Conservation (phyloP, 768 basidiomycete genomes). For the Candolleomyces efflorescens region DNA sequence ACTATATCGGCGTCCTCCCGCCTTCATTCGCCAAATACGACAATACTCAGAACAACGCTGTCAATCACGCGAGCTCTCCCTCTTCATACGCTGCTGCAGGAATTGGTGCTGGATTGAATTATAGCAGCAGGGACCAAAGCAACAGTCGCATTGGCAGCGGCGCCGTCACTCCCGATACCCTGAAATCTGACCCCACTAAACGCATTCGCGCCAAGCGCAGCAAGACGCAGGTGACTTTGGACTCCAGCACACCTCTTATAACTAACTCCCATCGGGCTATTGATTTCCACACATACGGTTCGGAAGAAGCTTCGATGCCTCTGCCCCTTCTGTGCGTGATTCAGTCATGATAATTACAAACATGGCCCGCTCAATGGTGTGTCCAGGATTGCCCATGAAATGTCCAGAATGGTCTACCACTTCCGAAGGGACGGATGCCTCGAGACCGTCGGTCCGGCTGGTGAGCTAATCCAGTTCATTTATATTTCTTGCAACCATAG, state of each 20-base stretch:
- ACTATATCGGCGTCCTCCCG: conserved; percentile 69
- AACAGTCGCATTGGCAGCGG: conserved; percentile 29
- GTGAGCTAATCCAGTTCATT: conserved; percentile 30
- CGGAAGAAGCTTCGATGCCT: conserved; percentile 60
- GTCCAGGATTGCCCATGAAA: conserved; percentile 75
- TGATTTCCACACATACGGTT: conserved; percentile 54
- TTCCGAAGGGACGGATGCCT: conserved; percentile 80
- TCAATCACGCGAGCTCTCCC: conserved; percentile 21
- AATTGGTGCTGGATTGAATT: conserved; percentile 16
- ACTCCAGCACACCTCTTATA: conserved; percentile 60
- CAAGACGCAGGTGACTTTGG: conserved; percentile 44
- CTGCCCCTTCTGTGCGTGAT: conserved; percentile 69
- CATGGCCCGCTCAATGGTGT: not conserved
- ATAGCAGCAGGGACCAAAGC: conserved; percentile 24
- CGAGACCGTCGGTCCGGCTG: conserved; percentile 88
- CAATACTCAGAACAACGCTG: conserved; percentile 37
- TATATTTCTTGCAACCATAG: not conserved
- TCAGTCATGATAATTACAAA: not conserved
- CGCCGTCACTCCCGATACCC: conserved; percentile 29
- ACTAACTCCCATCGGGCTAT: conserved; percentile 48
- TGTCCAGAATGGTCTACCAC: conserved; percentile 61
- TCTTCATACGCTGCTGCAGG: conserved; percentile 41
- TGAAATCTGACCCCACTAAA: conserved; percentile 54
- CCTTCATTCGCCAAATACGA: conserved; percentile 42
- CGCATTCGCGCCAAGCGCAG: conserved; percentile 69